phyloP scores from a whole-genome alignment of 2,329 filamentous ascomycete species.

The Coniochaeta hoffmannii region DNA sequence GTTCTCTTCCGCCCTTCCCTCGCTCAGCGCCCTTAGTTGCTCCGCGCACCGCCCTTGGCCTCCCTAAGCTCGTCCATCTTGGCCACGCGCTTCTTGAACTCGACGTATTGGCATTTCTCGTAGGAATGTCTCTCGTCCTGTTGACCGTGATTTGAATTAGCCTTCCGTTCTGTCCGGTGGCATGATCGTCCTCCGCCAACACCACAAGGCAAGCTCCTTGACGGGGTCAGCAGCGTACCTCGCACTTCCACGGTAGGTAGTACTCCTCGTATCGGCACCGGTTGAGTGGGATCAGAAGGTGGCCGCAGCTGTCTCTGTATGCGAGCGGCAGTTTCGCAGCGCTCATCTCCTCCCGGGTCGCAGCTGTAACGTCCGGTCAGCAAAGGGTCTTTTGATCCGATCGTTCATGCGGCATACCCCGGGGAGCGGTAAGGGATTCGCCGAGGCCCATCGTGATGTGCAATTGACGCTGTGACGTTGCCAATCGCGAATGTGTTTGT shows the following conservation, averaged over 20 bases:
- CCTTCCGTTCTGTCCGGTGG: not conserved
- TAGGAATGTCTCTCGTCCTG: constrained; percentile 96
- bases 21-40: constrained; percentile 52
- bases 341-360: constrained; percentile 88
- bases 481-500: constrained; percentile 11
- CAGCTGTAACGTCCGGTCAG: constrained; percentile 42
- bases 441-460: constrained; percentile 16
- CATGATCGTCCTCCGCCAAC: too few relatives aligned
- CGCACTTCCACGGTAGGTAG: constrained; percentile 97
- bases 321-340: constrained; percentile 79
- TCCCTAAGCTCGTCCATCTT: constrained; percentile 97
- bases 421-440: constrained; percentile 11
- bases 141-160: not conserved
- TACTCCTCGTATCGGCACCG: constrained; percentile 86
- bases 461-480: constrained; percentile 17
- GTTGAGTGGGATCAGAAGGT: constrained; percentile 92
- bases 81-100: constrained; percentile 96
- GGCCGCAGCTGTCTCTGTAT: constrained; percentile 93
- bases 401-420: constrained; percentile 10
- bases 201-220: not conserved
- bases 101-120: constrained; percentile 98
- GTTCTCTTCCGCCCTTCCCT: not conserved
- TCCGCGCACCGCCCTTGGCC: constrained; percentile 75
- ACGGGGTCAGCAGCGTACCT: constrained; percentile 51
- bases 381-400: not conserved